A percentile compares a stretch with the other conserved stretches of the same genome.
These are phyloP conservation scores for Anthracocystis setariae DNA, from an alignment of 1,284 basidiomycete species.

Conservation along the genomic window DNA sequence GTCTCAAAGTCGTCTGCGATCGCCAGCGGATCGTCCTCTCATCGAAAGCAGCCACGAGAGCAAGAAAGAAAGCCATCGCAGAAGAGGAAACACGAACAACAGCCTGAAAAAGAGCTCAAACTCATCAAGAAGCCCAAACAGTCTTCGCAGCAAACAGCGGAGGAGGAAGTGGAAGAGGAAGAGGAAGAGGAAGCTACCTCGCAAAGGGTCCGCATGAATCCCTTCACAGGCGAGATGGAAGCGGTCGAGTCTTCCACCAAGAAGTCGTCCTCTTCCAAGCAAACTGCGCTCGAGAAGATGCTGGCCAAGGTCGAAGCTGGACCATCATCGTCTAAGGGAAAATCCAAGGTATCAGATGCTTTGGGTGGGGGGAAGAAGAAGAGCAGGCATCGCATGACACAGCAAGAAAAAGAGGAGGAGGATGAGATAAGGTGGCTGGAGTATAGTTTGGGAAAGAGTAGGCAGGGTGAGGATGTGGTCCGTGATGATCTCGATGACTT, in stretches of 20 bases:
- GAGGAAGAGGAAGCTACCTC: not conserved
- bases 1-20: not conserved
- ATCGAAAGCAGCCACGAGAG: not conserved
- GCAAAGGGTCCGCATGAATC: conserved; percentile 28
- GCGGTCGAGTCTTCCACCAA: conserved; percentile 5
- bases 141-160: not conserved
- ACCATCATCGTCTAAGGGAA: conserved; percentile 20
- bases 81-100: conserved; percentile 25
- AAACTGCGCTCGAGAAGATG: conserved; percentile 45
- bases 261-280: conserved; percentile 18
- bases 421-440: conserved; percentile 67
- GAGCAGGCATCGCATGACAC: conserved; percentile 41
- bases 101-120: conserved; percentile 20
- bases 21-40: not conserved
- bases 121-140: conserved; percentile 35
- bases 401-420: conserved; percentile 63
- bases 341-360: conserved; percentile 11
- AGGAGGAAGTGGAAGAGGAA: not conserved
- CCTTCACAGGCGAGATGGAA: conserved; percentile 45
- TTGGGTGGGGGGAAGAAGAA: conserved; percentile 22
- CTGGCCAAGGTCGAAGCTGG: conserved; percentile 32
- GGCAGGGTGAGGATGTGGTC: conserved; percentile 33
- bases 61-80: not conserved
- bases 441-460: conserved; percentile 49
- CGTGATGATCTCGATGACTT: conserved; percentile 58